Evolutionary conservation across 129 eudicot genomes (phyloP), one percentile per base, ranked within the genome.

Genomic region (Arctium lappa): DNA sequence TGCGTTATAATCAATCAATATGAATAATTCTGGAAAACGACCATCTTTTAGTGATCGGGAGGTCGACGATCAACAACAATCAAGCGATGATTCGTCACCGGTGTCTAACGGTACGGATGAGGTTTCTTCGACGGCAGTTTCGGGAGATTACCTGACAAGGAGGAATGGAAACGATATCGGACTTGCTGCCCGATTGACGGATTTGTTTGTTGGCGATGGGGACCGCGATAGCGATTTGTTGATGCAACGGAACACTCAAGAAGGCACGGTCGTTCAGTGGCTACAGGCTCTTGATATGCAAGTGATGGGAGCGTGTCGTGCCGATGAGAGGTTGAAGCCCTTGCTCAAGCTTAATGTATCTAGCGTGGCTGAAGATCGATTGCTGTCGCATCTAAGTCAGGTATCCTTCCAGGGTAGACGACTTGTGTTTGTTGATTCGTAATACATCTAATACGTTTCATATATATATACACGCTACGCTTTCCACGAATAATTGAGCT

Each of bases 281-380:
- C 72, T 93, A 68, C 84, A 80, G 75, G 98, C 99, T 8, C 86
- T 95, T 82, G 95, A 95, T 91, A 82, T 90, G 92, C 99, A 95
- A 65, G 95, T 90, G 29, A 88, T 90, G 89, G 99, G 99, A n/a
- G 99, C 99, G 31, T 95, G 99, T 80, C 97, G 99, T 30, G 92
- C 89, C 3, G 97, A 93, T 81, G 99, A 95, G 91, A 87, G 98
- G 79, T 73, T 95, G 65, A 93, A 91, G 89, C 98, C 99, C 9
- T 82, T 95, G 86, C 88, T 95, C 13, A 91, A 93, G 89, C 78
- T 85, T 5, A 95, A 91, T 82, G 90, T 77, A 1, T 86, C 97
- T 2, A 83, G 73, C 73, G 89, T 69, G 1, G 97, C 97, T 22
- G 99, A 95, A 79, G 99, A 93, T 69, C 88, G 92, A 9, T 77